Percentiles rank a stretch among this genome's conserved stretches.
Evolutionary conservation across 805 yeast species (phyloP).

Genomic region (Schwanniomyces polymorphus): DNA sequence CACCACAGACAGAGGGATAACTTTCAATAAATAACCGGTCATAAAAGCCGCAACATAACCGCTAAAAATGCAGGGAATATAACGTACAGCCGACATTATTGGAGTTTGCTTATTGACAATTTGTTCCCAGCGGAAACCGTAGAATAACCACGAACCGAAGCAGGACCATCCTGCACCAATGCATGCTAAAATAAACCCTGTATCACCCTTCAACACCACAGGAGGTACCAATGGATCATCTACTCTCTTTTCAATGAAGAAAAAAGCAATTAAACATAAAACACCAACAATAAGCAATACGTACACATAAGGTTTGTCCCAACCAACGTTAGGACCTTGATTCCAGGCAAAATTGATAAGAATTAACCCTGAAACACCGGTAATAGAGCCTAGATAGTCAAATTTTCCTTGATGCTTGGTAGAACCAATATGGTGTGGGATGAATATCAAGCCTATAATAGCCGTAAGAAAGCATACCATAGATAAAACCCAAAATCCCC

Average conservation of each 20-base stretch:
- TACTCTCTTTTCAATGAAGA: constrained; percentile 47
- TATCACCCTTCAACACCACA: constrained; percentile 43
- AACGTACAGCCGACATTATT: constrained; percentile 26
- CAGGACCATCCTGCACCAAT: constrained; percentile 73
- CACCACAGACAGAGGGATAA: constrained; percentile 48
- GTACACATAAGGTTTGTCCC: constrained; percentile 61
- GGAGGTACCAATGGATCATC: constrained; percentile 55
- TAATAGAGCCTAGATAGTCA: constrained; percentile 33
- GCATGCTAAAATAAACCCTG: constrained; percentile 49
- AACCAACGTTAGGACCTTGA: constrained; percentile 75
- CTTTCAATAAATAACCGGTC: constrained; percentile 48
- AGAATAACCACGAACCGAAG: constrained; percentile 70
- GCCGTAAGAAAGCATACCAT: constrained; percentile 17
- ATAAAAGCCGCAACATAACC: constrained; percentile 57
- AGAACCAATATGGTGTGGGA: constrained; percentile 27
- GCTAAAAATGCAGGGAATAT: constrained; percentile 33
- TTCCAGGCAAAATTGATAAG: constrained; percentile 72
- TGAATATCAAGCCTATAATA: constrained; percentile 18
- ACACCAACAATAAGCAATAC: constrained; percentile 58
- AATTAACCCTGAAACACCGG: constrained; percentile 63
- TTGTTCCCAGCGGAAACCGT: constrained; percentile 49
- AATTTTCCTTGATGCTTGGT: constrained; percentile 12
- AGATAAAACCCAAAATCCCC: constrained; percentile 30
- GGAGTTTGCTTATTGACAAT: constrained; percentile 44
- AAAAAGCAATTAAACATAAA: constrained; percentile 38